A percentile compares a stretch with the other conserved stretches of the same genome.
Conservation (phyloP, 2,329 filamentous ascomycete species). For the Penicillium oxalicum region DNA sequence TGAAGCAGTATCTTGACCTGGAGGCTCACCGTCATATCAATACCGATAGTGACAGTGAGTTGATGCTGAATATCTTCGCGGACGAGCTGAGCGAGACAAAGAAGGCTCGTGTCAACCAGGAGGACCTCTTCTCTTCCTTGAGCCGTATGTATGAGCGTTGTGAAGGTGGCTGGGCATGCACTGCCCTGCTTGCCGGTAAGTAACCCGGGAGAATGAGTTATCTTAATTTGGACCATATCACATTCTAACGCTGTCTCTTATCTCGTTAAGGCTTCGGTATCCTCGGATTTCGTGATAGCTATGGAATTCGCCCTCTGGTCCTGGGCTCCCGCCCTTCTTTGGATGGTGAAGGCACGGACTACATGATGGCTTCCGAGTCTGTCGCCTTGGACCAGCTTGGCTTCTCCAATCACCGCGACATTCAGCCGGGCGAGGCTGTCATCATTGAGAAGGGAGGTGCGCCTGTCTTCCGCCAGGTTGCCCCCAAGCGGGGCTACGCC, state of each 20-base stretch:
- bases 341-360: slow-evolving; percentile 64
- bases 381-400: slow-evolving; percentile 77
- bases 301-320: slow-evolving; percentile 77
- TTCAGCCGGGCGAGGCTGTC: slow-evolving; percentile 77
- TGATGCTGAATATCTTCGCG: slow-evolving; percentile 85
- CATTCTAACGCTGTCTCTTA: slow-evolving; percentile 14
- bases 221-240: background rate
- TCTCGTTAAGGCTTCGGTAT: slow-evolving; percentile 60
- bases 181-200: slow-evolving; percentile 69
- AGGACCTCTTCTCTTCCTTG: slow-evolving; percentile 69
- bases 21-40: slow-evolving; percentile 83
- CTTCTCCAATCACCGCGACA: slow-evolving; percentile 68
- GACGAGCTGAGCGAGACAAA: slow-evolving; percentile 73
- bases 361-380: slow-evolving; percentile 87
- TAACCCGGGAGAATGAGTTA: background rate
- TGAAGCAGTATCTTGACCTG: slow-evolving; percentile 66
- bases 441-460: slow-evolving; percentile 72
- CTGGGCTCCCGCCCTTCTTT: slow-evolving; percentile 67
- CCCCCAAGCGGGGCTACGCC: slow-evolving; percentile 61
- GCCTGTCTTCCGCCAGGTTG: slow-evolving; percentile 71
- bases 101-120: slow-evolving; percentile 71
- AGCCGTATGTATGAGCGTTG: slow-evolving; percentile 66
- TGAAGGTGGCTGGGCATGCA: slow-evolving; percentile 71
- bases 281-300: slow-evolving; percentile 70
- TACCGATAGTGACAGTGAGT: slow-evolving; percentile 80